Base-by-base conservation (phyloP, 2,329 filamentous ascomycete species). In the Colletotrichum euphorbiae region DNA sequence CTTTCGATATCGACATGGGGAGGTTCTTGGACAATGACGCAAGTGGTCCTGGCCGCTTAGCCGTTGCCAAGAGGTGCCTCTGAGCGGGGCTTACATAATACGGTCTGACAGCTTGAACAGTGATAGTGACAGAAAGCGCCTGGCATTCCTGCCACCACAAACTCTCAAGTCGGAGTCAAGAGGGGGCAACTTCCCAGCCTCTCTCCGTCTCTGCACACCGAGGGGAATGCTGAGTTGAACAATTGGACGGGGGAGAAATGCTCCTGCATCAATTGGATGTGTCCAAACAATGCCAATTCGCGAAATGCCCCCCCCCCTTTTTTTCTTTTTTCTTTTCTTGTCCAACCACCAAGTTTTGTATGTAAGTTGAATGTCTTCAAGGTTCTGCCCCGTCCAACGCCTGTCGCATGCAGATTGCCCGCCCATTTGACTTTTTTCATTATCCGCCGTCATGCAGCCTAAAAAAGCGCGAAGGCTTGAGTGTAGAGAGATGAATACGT, bases 31-130 rank as follows among this genome's bases (percentile, higher is more conserved):
- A 36, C 4, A 17, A 15, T 12, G 46, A 31, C 33, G 33, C 33
- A 28, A 19, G 12, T 0, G 21, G 7, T 3, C 33, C 13, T 15
- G 50, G 31, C 36, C 31, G 57, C 43, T 51, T 42, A 42, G 46
- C 46, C 58, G 46, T 52, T 61, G 33, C 58, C 45, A 61, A 43
- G n/a, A n/a, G n/a, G n/a, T n/a, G n/a, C n/a, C n/a, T n/a, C 33
- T 28, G 19, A 55, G 17, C 4, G 21, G 42, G 19, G 55, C 38
- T 58, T 40, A 45, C 55, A 45, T 33, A 46, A 33, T 40, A 19
- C 40, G 17, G 8, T 33, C 1, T n/a, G 19, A 15, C 40, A 17
- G 21, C n/a, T 11, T 59, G 28, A 21, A 21, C 55, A 58, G 55
- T 33, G 55, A 58, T 21, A 21, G 21, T 21, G 21, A 21, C 21